Evolutionary conservation across 768 basidiomycete species (phyloP).

Genomic region (Rhodotorula toruloides): DNA sequence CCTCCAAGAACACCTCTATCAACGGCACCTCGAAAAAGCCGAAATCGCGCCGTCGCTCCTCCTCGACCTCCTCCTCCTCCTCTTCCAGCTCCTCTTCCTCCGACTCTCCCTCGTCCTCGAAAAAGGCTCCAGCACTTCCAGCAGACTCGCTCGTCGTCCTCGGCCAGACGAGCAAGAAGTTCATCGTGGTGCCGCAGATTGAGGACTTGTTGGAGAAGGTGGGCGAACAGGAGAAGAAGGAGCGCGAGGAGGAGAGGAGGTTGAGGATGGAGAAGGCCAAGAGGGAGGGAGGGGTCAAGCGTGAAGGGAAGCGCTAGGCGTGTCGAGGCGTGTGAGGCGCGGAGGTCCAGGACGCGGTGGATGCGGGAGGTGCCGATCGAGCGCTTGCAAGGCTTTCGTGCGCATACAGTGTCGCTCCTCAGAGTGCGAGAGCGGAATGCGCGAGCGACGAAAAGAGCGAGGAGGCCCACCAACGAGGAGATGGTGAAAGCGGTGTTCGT

Average conservation of each 20-base stretch:
- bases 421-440: neutral
- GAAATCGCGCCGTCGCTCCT: neutral
- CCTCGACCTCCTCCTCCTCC: neutral
- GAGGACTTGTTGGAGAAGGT: conserved; percentile 31
- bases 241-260: conserved; percentile 27
- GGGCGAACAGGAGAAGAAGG: conserved; percentile 14
- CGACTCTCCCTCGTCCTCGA: neutral
- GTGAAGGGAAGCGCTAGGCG: neutral
- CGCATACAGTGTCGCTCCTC: neutral
- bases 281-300: neutral
- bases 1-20: neutral
- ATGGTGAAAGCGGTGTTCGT: too few relatives aligned
- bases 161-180: conserved; percentile 43
- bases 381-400: too few relatives aligned
- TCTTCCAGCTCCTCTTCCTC: neutral
- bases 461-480: too few relatives aligned
- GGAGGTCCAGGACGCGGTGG: neutral
- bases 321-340: neutral
- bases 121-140: conserved; percentile 8
- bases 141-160: conserved; percentile 37
- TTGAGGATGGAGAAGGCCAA: conserved; percentile 6
- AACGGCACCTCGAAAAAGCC: neutral
- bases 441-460: neutral
- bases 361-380: neutral
- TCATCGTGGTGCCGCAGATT: conserved; percentile 42